Percentiles rank a stretch among this genome's conserved stretches.
These are phyloP conservation scores for Pseudocercospora fuligena DNA, from an alignment of 2,329 filamentous ascomycete species.

Conservation along the genomic window DNA sequence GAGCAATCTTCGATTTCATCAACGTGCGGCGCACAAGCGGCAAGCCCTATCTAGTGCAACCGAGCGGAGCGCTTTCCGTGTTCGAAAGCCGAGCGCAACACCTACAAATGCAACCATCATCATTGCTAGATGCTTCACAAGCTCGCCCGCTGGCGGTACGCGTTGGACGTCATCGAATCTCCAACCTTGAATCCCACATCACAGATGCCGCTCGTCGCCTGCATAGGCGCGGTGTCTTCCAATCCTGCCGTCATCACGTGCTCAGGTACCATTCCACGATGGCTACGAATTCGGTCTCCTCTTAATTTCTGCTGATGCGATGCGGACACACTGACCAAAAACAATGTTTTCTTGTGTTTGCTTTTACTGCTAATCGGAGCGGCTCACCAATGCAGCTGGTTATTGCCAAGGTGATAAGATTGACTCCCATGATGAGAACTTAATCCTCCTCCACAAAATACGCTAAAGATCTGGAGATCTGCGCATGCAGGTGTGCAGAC, in stretches of 20 bases:
- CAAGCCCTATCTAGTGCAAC: background rate
- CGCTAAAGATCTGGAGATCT: no score
- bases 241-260: no score
- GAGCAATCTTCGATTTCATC: slow-evolving; percentile 8
- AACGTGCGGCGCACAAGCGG: slow-evolving; percentile 6
- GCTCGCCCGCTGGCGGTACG: background rate
- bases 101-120: background rate
- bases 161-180: background rate
- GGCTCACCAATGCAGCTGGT: background rate
- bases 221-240: no score
- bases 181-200: background rate
- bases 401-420: no score
- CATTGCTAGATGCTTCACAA: background rate
- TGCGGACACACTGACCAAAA: background rate
- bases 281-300: background rate
- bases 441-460: no score
- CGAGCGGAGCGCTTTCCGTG: background rate
- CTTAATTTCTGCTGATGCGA: background rate
- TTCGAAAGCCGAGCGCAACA: background rate
- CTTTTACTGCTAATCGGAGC: background rate
- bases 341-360: background rate
- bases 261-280: background rate
- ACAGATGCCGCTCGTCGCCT: background rate
- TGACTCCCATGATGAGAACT: no score
- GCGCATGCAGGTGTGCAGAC: no score